Base-by-base conservation (phyloP, 441 rosid species). In the Adansonia madagascariensis region DNA sequence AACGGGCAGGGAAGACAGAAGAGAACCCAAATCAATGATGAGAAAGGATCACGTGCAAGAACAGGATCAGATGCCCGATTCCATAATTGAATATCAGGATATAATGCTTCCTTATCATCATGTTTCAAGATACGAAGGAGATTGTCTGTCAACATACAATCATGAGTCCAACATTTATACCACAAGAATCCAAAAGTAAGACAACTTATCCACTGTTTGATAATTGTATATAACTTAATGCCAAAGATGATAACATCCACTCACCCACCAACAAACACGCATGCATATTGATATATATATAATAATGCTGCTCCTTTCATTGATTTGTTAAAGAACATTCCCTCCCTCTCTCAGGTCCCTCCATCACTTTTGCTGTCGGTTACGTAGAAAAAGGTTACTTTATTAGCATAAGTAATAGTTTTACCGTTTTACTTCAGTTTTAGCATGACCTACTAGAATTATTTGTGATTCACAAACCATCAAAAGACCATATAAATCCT, bases 11-110 rank as follows among this genome's bases (percentile, higher is more conserved):
- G 99, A 79, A 94, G 98, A 83, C 98, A 97, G 84, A 88, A 97
- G 76, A 97, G 85, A 83, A 89, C 85, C 98, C 98, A 97, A 97
- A 94, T 94, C 84, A 97, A 87, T 35, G 99, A 91, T 80, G 99
- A 94, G 84, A 97, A 97, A 68, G 98, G 94, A 82, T 97, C 99
- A 82, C 82, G 95, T 43, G 87, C 85, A 75, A 97, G 94, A 85
- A 93, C 83, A 41, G 99, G 97, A 83, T 89, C 96, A 79, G 95
- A 85, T 78, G 93, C 91, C 83, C 90, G 91, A 74, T 81, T 91
- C 97, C 97, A 91, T 57, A 97, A 91, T 75, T 88, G 91, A 71
- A 72, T 76, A 77, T 86, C 94, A 71, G 90, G 82, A 80, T 81
- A 81, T 73, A 85, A 80, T 44, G 77, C 82, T 79, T 85, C 90